phyloP scores from a whole-genome alignment of 257 asterid genomes.

The Solanum sejunctum region DNA sequence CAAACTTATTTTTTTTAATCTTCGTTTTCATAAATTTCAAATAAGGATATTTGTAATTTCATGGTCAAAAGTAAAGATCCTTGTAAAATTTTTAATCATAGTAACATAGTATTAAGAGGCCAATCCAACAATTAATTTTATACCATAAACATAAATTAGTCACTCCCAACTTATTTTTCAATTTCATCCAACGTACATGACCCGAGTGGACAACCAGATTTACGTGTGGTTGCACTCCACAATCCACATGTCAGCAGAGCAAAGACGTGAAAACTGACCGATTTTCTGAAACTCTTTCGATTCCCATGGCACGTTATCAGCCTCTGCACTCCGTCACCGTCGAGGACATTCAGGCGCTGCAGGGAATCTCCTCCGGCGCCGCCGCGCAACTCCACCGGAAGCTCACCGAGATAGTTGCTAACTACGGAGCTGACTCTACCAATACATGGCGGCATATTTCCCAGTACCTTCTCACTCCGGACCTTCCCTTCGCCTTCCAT shows the following conservation, averaged over 20 bases:
- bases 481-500: slow-evolving; percentile 63
- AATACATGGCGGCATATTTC: slow-evolving; percentile 57
- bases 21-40: too few relatives aligned
- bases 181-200: not conserved
- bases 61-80: too few relatives aligned
- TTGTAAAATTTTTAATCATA: too few relatives aligned
- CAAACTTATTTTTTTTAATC: too few relatives aligned
- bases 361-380: slow-evolving; percentile 23
- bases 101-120: not conserved
- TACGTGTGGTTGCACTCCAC: not conserved
- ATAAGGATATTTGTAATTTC: too few relatives aligned
- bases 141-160: not conserved
- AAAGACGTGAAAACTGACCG: not conserved
- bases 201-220: not conserved
- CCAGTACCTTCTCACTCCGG: slow-evolving; percentile 56
- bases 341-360: slow-evolving; percentile 37
- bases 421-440: slow-evolving; percentile 46
- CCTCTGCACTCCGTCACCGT: slow-evolving; percentile 38
- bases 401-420: slow-evolving; percentile 32
- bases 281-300: not conserved
- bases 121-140: not conserved
- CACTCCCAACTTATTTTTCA: not conserved
- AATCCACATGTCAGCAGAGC: not conserved
- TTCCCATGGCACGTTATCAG: slow-evolving; percentile 19
- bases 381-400: slow-evolving; percentile 40